Evolutionary conservation across 768 basidiomycete species (phyloP), one percentile per base, ranked within the genome.

Genomic region (Termitomyces sp.): DNA sequence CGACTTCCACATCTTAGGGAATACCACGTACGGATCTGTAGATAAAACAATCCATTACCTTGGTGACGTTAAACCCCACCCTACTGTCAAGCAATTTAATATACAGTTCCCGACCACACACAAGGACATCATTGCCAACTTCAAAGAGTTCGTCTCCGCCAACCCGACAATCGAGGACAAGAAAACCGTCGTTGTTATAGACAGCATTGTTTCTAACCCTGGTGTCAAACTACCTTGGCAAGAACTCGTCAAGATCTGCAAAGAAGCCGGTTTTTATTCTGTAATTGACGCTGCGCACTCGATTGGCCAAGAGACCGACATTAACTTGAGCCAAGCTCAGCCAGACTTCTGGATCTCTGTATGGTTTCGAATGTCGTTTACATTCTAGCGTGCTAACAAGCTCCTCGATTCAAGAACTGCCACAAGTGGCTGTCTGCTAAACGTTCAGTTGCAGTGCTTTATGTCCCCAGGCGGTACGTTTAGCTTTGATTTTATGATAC

Each of bases 261-360:
- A 76, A 29, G 78, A 85, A 59, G 82, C 85, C 39, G 81, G 82
- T 0, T 78, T 86, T 0, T 79, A 80, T 69, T 86, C 79, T 32
- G 62, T 94, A n/a, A 70, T 94, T 14, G 92, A 94, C 59, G 92
- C 81, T 0, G 92, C 92, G 4, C 92, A 94, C 67, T 83, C 84
- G 12, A 81, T 94, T 44, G 92, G 92, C 0, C 90, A 91, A 67
- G 85, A 91, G 65, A 67, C 82, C 4, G 75, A 81, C 55, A 71
- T 91, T 49, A 79, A 91, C 62, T 63, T 94, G 39, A 76, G 73
- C 22, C 72, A 76, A 39, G 69, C 73, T 0, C 72, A 76, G 51
- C 88, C 88, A 12, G 92, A 94, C 69, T 92, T 92, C 65, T 93
- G 86, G 85, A 71, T 87, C 4, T 86, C 89, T 34, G 89, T 90